Conservation (phyloP, 2,329 filamentous ascomycete genomes). For the Penicillium sp. region DNA sequence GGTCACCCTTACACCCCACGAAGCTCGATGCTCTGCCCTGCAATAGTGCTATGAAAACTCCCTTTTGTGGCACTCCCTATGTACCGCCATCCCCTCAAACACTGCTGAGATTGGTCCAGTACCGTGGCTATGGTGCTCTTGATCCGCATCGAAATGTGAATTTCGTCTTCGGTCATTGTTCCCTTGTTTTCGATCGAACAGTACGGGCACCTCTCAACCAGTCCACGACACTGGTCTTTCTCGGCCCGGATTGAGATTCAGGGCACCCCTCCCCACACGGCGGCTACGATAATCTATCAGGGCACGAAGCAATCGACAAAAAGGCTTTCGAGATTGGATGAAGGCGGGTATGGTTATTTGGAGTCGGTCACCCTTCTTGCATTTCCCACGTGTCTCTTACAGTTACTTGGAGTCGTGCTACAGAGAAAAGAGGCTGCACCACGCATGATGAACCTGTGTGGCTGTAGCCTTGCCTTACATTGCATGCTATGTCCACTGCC, state of each 20-base stretch:
- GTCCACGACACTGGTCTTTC: slow-evolving; percentile 10
- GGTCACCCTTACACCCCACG: slow-evolving; percentile 20
- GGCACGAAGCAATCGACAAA: slow-evolving; percentile 31
- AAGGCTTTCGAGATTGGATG: slow-evolving; percentile 16
- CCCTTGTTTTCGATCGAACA: slow-evolving; percentile 12
- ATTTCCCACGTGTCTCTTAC: slow-evolving; percentile 20
- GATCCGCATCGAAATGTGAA: slow-evolving; percentile 9
- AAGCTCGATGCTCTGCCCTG: slow-evolving; percentile 32
- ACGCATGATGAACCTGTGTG: slow-evolving; percentile 29
- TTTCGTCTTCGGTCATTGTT: slow-evolving; percentile 11
- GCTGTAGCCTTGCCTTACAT: slow-evolving; percentile 25
- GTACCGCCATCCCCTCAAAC: slow-evolving; percentile 21
- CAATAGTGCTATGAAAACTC: slow-evolving; percentile 26
- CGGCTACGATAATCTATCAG: slow-evolving; percentile 25
- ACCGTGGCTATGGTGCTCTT: slow-evolving; percentile 15
- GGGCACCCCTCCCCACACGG: slow-evolving; percentile 11
- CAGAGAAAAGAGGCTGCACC: slow-evolving; percentile 30
- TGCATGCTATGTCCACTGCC: slow-evolving; percentile 30
- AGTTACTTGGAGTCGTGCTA: slow-evolving; percentile 21
- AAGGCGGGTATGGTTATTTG: slow-evolving; percentile 14
- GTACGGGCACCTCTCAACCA: slow-evolving; percentile 10
- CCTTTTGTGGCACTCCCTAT: slow-evolving; percentile 20
- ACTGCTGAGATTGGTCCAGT: slow-evolving; percentile 16
- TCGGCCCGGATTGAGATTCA: slow-evolving; percentile 14
- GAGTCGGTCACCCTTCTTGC: slow-evolving; percentile 9